These are phyloP conservation scores for Pyrenopolyporus hunteri DNA, from an alignment of 495 filamentous ascomycete species.

Conservation along the genomic window DNA sequence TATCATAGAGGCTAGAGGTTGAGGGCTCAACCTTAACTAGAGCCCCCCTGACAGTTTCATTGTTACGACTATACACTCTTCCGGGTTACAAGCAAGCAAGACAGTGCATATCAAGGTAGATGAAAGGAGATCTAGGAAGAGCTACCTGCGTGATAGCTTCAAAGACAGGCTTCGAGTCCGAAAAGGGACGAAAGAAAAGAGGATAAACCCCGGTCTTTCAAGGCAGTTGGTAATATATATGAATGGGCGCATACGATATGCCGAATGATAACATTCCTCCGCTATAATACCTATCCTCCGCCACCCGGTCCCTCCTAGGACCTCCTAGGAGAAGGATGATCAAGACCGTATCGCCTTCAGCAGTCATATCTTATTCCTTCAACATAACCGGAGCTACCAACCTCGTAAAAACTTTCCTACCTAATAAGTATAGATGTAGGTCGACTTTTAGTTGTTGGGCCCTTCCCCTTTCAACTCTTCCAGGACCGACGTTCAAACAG, in stretches of 20 bases:
- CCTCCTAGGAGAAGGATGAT: background rate
- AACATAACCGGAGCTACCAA: background rate
- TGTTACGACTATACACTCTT: slow-evolving; percentile 24
- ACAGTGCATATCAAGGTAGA: slow-evolving; percentile 29
- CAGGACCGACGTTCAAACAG: slow-evolving; percentile 55
- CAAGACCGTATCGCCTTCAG: background rate
- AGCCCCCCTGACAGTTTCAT: slow-evolving; percentile 25
- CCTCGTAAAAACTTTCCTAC: background rate
- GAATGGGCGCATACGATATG: slow-evolving; percentile 8
- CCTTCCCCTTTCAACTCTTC: slow-evolving; percentile 20
- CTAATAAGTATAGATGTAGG: slow-evolving; percentile 9
- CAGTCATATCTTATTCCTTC: background rate
- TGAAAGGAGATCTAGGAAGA: slow-evolving; percentile 11
- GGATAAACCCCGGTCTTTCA: slow-evolving; percentile 33
- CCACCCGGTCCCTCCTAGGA: background rate
- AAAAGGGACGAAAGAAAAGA: slow-evolving; percentile 35
- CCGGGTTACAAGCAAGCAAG: slow-evolving; percentile 18
- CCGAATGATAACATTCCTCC: slow-evolving; percentile 5
- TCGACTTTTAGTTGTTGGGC: slow-evolving; percentile 13
- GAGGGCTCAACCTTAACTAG: background rate
- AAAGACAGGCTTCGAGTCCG: slow-evolving; percentile 28
- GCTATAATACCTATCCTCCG: background rate
- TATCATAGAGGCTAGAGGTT: background rate
- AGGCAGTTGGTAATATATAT: slow-evolving; percentile 26
- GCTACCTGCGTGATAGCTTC: slow-evolving; percentile 26